These are phyloP conservation scores for Calocybe indica DNA, from an alignment of 768 basidiomycete species.

Conservation along the genomic window DNA sequence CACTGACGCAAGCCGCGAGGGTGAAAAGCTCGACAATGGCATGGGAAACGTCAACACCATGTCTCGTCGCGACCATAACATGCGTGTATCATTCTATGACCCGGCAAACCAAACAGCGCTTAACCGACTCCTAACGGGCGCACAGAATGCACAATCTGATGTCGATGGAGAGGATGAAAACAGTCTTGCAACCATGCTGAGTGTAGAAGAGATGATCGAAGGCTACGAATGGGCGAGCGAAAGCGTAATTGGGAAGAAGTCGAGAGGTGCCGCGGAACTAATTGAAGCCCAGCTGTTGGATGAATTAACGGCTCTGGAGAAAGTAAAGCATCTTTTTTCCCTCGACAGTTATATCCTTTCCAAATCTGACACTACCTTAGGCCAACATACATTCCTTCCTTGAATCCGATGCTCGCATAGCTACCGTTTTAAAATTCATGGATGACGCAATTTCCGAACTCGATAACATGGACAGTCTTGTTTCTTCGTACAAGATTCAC, in stretches of 20 bases:
- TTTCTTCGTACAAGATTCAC: constrained; percentile 95
- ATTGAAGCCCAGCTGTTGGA: constrained; percentile 87
- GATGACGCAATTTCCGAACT: constrained; percentile 87
- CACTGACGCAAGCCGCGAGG: too few relatives aligned
- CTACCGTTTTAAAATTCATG: constrained; percentile 77
- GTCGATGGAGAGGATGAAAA: constrained; percentile 64
- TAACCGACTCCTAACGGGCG: constrained; percentile 60
- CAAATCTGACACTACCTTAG: constrained; percentile 30
- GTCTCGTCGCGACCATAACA: constrained; percentile 55
- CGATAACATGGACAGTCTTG: constrained; percentile 82
- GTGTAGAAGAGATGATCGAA: constrained; percentile 98
- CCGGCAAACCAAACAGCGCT: constrained; percentile 68
- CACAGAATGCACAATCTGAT: constrained; percentile 34
- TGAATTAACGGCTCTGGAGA: constrained; percentile 90
- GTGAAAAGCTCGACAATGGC: too few relatives aligned
- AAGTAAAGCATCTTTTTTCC: constrained; percentile 41
- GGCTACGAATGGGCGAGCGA: constrained; percentile 96
- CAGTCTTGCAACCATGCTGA: constrained; percentile 77
- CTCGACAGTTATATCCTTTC: background rate
- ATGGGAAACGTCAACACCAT: constrained; percentile 14
- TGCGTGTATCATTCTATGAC: constrained; percentile 79
- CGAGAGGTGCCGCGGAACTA: constrained; percentile 76
- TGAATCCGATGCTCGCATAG: constrained; percentile 90
- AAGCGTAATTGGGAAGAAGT: constrained; percentile 60
- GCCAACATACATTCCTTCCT: constrained; percentile 97